phyloP scores from a whole-genome alignment of 495 filamentous ascomycete species.

The Podospora pseudocomata region DNA sequence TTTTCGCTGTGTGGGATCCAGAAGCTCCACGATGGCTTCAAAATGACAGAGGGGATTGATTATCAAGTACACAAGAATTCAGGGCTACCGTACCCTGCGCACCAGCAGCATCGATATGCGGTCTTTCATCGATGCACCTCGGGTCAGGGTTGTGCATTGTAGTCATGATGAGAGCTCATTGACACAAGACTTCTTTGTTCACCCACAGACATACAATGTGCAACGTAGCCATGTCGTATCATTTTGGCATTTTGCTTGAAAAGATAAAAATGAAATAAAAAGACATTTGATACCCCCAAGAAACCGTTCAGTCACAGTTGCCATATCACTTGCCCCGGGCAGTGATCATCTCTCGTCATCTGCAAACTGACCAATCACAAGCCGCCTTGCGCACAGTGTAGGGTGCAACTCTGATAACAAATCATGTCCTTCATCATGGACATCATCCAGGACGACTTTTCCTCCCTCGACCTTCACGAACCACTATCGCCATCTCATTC shows the following conservation, averaged over 20 bases:
- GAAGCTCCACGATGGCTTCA: too few species aligned
- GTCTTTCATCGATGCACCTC: neutral
- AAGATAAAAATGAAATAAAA: neutral
- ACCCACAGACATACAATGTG: neutral
- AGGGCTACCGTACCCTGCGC: neutral
- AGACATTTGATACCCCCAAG: neutral
- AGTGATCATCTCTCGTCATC: neutral
- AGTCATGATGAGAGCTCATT: neutral
- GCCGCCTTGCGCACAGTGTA: neutral
- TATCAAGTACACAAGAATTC: neutral
- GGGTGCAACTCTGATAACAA: neutral
- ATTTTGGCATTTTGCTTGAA: too few species aligned
- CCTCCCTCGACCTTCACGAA: neutral
- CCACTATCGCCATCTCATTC: neutral
- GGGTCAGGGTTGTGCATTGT: neutral
- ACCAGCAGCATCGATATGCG: neutral
- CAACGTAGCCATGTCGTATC: neutral
- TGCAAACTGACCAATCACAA: neutral
- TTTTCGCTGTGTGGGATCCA: too few species aligned
- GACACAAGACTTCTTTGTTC: neutral
- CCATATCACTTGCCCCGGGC: neutral
- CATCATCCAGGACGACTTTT: neutral
- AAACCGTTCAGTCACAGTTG: neutral
- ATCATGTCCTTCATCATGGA: neutral
- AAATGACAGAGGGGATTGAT: neutral